Evolutionary conservation across 176 grass and related monocot species (phyloP), one percentile per base, ranked within the genome.

Genomic region (Aegilops tauschii): DNA sequence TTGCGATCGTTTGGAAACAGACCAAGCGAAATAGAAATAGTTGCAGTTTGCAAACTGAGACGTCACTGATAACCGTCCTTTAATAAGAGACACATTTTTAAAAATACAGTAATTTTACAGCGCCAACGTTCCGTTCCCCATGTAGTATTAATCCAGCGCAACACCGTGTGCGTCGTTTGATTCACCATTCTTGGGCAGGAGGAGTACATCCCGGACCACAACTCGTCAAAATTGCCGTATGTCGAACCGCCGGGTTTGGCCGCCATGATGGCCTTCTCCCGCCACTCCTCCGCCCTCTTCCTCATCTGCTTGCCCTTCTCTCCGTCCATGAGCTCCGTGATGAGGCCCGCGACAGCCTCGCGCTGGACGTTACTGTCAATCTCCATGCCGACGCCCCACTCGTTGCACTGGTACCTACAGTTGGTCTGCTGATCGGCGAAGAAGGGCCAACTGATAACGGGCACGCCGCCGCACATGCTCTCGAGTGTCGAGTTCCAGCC

Each of bases 321-420:
- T 12, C 27, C 62, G 28, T 65, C 25, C 62, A 65, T 65, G 62
- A 65, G 25, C 74, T 97, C 90, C 16, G 37, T 30, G 73, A 97
- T 86, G 65, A 94, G 73, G 64, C 73, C 12, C 17, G 82, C 68
- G 36, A 97, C 92, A 25, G 81, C 88, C n/a, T 80, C 74, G 62
- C 92, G 88, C 45, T 44, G 84, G 67, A 94, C 95, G 78, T 94
- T 82, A 65, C 42, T 62, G 77, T 91, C 84, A 69, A 97, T 94
- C 88, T 97, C 92, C 69, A 94, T 68, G 30, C 95, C 95, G 23
- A 97, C 76, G 54, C 84, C 90, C 92, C 90, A 97, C 61, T 91
- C 86, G 36, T 58, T 82, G 85, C 90, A 93, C 66, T 82, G 45
- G 81, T 92, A 97, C 13, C 70, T 20, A 82, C 95, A 97, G 83